These are phyloP conservation scores for Fusarium illudens DNA, from an alignment of 2,329 filamentous ascomycete genomes.

Conservation along the genomic window DNA sequence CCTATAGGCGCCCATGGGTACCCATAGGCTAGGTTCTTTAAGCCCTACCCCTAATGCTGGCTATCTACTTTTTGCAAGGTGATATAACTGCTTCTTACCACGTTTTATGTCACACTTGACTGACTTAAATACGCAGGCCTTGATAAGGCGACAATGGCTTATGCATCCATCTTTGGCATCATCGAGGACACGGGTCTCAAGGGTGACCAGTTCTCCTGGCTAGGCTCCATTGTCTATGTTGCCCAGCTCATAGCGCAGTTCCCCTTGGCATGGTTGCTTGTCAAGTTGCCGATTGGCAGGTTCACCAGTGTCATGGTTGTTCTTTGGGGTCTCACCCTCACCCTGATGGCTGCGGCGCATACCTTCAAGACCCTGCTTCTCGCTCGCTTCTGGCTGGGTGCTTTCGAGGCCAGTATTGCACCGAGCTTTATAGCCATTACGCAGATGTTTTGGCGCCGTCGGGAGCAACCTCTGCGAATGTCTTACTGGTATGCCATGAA, in stretches of 20 bases:
- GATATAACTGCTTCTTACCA: not conserved
- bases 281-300: conserved; percentile 60
- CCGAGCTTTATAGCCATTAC: conserved; percentile 60
- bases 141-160: conserved; percentile 9
- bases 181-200: conserved; percentile 27
- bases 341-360: conserved; percentile 59
- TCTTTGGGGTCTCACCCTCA: conserved; percentile 55
- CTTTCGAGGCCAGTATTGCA: conserved; percentile 57
- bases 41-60: conserved; percentile 35
- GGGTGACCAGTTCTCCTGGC: conserved; percentile 55
- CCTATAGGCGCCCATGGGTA: too few relatives aligned
- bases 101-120: fast-evolving
- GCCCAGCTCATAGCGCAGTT: conserved; percentile 64
- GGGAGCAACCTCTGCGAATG: conserved; percentile 32
- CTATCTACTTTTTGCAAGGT: conserved; percentile 33
- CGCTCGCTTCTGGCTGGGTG: conserved; percentile 53
- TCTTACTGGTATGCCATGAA: conserved; percentile 36
- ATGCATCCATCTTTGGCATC: conserved; percentile 28
- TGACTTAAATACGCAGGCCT: not conserved
- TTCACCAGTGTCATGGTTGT: conserved; percentile 58
- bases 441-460: conserved; percentile 29
- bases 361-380: conserved; percentile 54
- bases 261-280: conserved; percentile 57
- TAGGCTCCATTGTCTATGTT: conserved; percentile 64
- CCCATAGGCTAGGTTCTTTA: too few relatives aligned